phyloP scores from a whole-genome alignment of 2,329 filamentous ascomycete genomes.

The Aspergillus ruber region DNA sequence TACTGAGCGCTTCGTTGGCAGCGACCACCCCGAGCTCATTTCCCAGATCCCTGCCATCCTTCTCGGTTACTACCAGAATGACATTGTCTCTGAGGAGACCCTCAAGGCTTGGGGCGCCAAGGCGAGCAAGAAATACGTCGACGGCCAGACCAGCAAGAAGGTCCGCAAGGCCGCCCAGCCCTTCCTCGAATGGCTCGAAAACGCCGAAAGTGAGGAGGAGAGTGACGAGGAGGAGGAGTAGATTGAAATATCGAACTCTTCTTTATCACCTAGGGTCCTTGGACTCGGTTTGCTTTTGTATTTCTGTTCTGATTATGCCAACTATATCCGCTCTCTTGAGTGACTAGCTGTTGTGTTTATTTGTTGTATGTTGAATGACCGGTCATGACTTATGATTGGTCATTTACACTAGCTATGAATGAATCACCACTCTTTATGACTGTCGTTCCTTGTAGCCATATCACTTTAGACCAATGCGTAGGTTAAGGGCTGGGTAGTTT shows the following conservation, averaged over 20 bases:
- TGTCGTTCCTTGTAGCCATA: not conserved
- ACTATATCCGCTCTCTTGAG: conserved; percentile 8
- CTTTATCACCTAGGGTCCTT: not conserved
- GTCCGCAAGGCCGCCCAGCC: conserved; percentile 90
- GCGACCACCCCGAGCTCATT: conserved; percentile 73
- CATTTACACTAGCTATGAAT: conserved; percentile 3
- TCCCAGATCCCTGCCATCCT: conserved; percentile 77
- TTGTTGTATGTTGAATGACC: not conserved
- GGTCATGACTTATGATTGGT: not conserved
- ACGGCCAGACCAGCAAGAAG: conserved; percentile 82
- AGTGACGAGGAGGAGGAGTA: conserved; percentile 47
- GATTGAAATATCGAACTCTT: conserved; percentile 2
- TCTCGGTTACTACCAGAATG: conserved; percentile 82
- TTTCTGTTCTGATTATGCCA: conserved; percentile 3
- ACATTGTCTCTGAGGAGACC: conserved; percentile 81
- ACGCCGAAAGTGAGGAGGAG: conserved; percentile 67
- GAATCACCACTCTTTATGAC: not conserved
- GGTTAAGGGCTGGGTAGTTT: too few species aligned
- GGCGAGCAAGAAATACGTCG: conserved; percentile 97
- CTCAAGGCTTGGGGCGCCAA: conserved; percentile 87
- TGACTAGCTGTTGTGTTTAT: not conserved
- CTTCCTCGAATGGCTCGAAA: conserved; percentile 90
- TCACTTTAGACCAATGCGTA: too few species aligned
- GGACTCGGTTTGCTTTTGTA: not conserved
- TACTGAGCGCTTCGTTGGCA: conserved; percentile 83